phyloP scores from a whole-genome alignment of 73 alveolate genomes.

The Uronychia setigera region DNA sequence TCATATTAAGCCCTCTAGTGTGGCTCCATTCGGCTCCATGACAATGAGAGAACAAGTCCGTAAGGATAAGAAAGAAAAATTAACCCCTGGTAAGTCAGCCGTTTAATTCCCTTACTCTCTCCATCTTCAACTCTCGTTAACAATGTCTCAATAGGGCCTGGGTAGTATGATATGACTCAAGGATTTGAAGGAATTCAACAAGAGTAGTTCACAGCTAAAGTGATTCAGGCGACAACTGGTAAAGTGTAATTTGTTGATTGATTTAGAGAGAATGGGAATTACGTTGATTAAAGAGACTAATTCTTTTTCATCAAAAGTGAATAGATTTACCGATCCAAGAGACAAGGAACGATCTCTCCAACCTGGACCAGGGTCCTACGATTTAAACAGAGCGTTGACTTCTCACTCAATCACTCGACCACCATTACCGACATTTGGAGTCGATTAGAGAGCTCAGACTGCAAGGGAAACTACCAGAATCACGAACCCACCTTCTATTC shows the following conservation, averaged over 20 bases:
- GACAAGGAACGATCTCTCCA: background rate
- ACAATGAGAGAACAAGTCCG: background rate
- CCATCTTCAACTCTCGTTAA: no score
- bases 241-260: background rate
- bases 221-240: background rate
- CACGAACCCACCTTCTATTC: conserved; percentile 66
- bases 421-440: conserved; percentile 4
- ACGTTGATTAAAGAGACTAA: conserved; percentile 19
- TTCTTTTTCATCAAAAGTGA: conserved; percentile 39
- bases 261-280: background rate
- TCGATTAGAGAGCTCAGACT: conserved; percentile 13
- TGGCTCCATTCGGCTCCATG: no score
- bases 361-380: conserved; percentile 63
- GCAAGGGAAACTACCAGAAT: conserved; percentile 14
- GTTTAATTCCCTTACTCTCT: background rate
- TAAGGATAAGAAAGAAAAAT: background rate
- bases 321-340: conserved; percentile 22
- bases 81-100: background rate
- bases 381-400: background rate
- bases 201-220: conserved; percentile 6
- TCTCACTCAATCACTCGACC: background rate
- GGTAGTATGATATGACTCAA: conserved; percentile 17
- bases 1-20: no score
- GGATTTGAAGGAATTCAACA: conserved; percentile 32
- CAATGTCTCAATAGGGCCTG: conserved; percentile 66